Evolutionary conservation across 2,329 filamentous ascomycete genomes (phyloP), one percentile per base, ranked within the genome.

Genomic region (Fusarium tricinctum): DNA sequence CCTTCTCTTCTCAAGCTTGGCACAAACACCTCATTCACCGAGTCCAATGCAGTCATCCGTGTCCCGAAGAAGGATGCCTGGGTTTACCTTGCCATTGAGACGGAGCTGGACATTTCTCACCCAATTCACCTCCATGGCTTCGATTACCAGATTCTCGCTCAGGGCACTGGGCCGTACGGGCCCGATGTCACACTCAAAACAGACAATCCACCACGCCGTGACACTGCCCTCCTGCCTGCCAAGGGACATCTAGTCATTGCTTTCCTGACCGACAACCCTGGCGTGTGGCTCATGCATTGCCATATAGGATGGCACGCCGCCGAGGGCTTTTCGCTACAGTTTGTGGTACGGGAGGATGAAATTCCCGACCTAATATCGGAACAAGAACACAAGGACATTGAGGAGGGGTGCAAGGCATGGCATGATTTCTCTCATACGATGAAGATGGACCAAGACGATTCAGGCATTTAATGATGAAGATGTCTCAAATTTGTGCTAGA

Each of bases 251-350:
- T 86, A 14, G 81, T 85, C 19, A 75, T 87, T 42, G 84, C 83
- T 13, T 83, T 86, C 58, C 73, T 83, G 67, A 79, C 81, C 0
- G 78, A 82, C 59, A 87, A 86, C 73, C 82, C 84, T 1, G 84
- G 84, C 0, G 76, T 78, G 0, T 85, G 84, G 83, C 76, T 84
- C 13, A 80, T 85, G 75, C 84, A 85, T 70, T 86, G 84, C 70
- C 83, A 85, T 70, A 82, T 84, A 33, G 71, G 71, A 15, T 73
- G 70, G 70, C 70, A 73, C 28, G 69, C 66, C 32, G 69, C 70
- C 6, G 68, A 73, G 40, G 70, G 70, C 9, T 73, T 73, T 33
- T 68, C 70, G 0, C 38, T 73, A 17, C 70, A 73, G 42, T 73
- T 73, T 32, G 44, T 73, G 19, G 66, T 73, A 33, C 70, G 70